Evolutionary conservation across 352 stramenopile species (phyloP).

Genomic region (Phytophthora vignae): DNA sequence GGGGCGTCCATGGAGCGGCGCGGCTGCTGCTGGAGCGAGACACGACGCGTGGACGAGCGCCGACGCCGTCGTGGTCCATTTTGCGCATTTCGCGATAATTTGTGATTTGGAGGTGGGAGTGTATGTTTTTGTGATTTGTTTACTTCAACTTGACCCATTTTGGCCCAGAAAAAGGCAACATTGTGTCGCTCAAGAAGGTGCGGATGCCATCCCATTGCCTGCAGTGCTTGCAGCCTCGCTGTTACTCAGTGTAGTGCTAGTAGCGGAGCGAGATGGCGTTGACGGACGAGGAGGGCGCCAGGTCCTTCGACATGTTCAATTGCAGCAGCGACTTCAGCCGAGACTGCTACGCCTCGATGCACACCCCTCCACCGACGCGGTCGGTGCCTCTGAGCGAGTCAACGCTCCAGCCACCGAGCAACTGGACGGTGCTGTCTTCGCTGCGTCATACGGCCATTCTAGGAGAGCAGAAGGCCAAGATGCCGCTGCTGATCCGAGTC

Average conservation of each 20-base stretch:
- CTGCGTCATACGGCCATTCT: slow-evolving; percentile 39
- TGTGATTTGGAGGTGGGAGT: slow-evolving; percentile 8
- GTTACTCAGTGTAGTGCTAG: background rate
- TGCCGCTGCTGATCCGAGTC: slow-evolving; percentile 39
- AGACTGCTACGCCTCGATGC: slow-evolving; percentile 32
- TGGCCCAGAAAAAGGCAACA: slow-evolving; percentile 62
- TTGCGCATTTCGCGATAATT: slow-evolving; percentile 14
- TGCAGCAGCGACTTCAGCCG: slow-evolving; percentile 25
- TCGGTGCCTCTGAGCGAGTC: slow-evolving; percentile 6
- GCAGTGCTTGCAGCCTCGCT: background rate
- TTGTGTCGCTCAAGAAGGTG: slow-evolving; percentile 17
- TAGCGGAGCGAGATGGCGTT: slow-evolving; percentile 3
- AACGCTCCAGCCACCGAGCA: slow-evolving; percentile 11
- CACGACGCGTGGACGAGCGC: slow-evolving; percentile 1
- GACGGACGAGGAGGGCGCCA: slow-evolving; percentile 9
- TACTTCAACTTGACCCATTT: slow-evolving; percentile 16
- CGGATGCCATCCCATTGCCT: background rate
- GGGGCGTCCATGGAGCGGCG: background rate
- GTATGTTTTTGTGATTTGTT: slow-evolving; percentile 6
- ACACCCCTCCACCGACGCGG: slow-evolving; percentile 16
- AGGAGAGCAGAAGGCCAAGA: slow-evolving; percentile 25
- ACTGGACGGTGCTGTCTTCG: slow-evolving; percentile 40
- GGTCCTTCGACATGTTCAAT: slow-evolving; percentile 16
- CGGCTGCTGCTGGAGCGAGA: slow-evolving; percentile 14
- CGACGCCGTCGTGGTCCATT: slow-evolving; percentile 2